Base-by-base conservation (phyloP, 2,329 filamentous ascomycete species). In the Alternaria triticimaculans region DNA sequence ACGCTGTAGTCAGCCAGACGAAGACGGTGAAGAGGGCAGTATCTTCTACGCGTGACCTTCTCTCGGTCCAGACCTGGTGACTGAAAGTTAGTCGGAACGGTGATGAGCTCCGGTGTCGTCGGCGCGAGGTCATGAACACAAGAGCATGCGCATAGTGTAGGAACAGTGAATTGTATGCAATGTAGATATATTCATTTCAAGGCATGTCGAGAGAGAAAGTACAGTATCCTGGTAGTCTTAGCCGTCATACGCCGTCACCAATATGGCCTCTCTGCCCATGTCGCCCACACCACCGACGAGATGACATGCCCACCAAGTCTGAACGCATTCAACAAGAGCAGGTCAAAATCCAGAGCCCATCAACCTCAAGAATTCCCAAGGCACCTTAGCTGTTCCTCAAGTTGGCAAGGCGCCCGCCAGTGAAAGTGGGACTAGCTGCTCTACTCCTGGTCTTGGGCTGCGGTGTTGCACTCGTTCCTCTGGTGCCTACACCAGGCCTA, bases 381-480 rank as follows among this genome's bases (percentile, higher is more conserved):
- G 0, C 2, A 3, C 26, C 49, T 14, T 46, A 56, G 18, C 37
- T 28, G 46, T 77, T 78, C 49, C 74, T 67, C 64, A 78, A 60
- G 59, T 70, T 71, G 25, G 64, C 64, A 23, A 76, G 14, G 6
- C 72, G 60, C 20, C 73, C 69, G 3, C 70, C 66, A 33, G 64
- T 28, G 7, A 63, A 26, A 37, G 30, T 63, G 14, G 77, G 77
- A 68, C 76, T 78, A 7, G 65, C 72, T 14, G 75, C 77, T 41
- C 77, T 68, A 28, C 66, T 71, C 10, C 72, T 68, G 2, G 69
- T 65, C 37, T 72, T 73, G 7, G 76, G 75, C 28, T 73, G 70
- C 0, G 77, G 72, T 18, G 76, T 77, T 7, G 69, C 70, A 60
- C 76, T 78, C 18, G 70, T 67, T 7, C 64, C 75, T 5, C 77